These are phyloP conservation scores for Vitis rotundifolia DNA, from an alignment of 164 flowering plant genomes.

Conservation along the genomic window DNA sequence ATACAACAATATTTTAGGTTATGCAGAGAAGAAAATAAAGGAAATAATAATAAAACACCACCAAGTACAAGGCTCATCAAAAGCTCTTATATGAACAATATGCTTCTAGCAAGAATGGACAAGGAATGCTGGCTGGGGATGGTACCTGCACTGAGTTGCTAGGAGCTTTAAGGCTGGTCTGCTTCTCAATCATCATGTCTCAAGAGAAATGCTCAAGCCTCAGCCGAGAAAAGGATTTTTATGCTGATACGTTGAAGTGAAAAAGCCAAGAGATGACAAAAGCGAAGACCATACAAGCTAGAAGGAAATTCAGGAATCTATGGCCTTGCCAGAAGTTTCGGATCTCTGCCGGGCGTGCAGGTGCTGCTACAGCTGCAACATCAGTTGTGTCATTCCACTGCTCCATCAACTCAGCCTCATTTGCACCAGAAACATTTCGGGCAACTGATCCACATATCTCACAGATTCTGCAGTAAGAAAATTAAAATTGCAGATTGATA, in stretches of 20 bases:
- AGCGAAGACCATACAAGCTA: constrained; percentile 67
- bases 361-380: constrained; percentile 15
- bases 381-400: constrained; percentile 44
- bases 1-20: no score
- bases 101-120: no score
- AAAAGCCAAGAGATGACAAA: constrained; percentile 69
- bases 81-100: no score
- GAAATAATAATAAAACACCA: no score
- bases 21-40: no score
- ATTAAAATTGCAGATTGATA: background rate
- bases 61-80: no score
- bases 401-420: constrained; percentile 39
- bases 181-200: background rate
- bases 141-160: no score
- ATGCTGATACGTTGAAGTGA: constrained; percentile 60
- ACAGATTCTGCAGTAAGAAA: constrained; percentile 37
- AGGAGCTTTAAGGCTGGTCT: background rate
- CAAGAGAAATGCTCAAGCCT: background rate
- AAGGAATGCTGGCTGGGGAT: no score
- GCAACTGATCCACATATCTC: constrained; percentile 59
- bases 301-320: constrained; percentile 53
- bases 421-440: constrained; percentile 35
- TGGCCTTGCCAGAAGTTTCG: constrained; percentile 54
- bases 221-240: background rate
- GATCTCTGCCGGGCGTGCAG: constrained; percentile 26